Evolutionary conservation across 371 early-diverging fungal genomes (phyloP), one percentile per base, ranked within the genome.

Genomic region (Encephalitozoon cuniculi): DNA sequence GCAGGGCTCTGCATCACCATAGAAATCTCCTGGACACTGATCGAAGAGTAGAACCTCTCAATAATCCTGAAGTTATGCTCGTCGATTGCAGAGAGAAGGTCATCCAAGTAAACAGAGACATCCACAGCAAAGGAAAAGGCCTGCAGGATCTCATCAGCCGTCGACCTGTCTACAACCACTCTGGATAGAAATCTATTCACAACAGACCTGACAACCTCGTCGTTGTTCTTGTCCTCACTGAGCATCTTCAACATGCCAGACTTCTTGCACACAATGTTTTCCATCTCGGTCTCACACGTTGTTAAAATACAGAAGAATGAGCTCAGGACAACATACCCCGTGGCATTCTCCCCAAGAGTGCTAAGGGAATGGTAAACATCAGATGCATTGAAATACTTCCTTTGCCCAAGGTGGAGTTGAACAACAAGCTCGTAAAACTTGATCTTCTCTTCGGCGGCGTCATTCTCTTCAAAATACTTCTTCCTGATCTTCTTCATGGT

Each of bases 31-130:
- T 25, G n/a, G 7, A 83, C 52, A n/a, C 21, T 26, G 40, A 83
- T 76, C 11, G 43, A 41, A 12, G 67, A 77, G 74, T 72, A 80
- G 68, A 64, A 81, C 23, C 54, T 78, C n/a, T 40, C 46, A 21
- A 83, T 40, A 23, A 82, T 77, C 18, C 15, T 39, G 28, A 81
- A 64, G 66, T 85, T 85, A 55, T 85, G 83, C 23, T 80, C 68
- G 43, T 76, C 51, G 7, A 85, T 73, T 23, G 64, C 18, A 1
- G 59, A 28, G 2, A 64, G 44, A 28, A 59, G 26, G 25, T 72
- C 32, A 63, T 30, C 23, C 37, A 70, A 51, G 64, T 70, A 74
- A 4, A 18, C 2, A 40, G 44, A 37, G 0, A 76, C 23, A 54
- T 71, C 23, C 34, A 40, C 0, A 46, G 12, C 64, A 15, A 28